phyloP scores from a whole-genome alignment of 139 green algal species.

The Astrephomene gubernaculifera region DNA sequence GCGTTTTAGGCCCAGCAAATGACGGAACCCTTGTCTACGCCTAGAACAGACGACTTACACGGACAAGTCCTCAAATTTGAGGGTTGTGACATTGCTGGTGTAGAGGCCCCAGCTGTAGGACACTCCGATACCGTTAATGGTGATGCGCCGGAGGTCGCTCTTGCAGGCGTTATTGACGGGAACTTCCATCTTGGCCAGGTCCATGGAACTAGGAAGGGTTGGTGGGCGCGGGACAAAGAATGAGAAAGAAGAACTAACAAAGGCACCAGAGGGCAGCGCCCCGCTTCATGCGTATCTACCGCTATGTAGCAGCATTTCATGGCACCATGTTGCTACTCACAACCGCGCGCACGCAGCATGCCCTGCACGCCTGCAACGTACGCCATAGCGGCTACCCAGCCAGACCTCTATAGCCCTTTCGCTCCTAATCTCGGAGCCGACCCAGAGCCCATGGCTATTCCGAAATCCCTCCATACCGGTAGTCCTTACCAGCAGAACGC shows the following conservation, averaged over 20 bases:
- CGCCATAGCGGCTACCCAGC: neutral
- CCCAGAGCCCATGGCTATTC: no score
- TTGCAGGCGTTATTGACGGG: conserved; percentile 4
- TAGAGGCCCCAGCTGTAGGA: conserved; percentile 17
- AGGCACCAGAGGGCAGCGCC: no score
- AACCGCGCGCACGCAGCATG: no score
- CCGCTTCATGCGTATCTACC: no score
- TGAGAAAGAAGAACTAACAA: neutral
- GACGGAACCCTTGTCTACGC: no score
- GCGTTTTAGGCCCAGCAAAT: no score
- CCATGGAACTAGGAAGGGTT: neutral
- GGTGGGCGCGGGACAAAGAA: neutral
- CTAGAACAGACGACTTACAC: neutral
- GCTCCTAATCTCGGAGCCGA: no score
- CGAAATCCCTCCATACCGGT: neutral
- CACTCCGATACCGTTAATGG: neutral
- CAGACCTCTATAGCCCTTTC: neutral
- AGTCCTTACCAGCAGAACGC: conserved; percentile 2
- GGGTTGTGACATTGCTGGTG: neutral
- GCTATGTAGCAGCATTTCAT: no score
- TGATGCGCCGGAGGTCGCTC: neutral
- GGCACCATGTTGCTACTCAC: no score
- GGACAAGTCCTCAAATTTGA: neutral
- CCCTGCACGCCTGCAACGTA: neutral
- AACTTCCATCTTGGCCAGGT: conserved; percentile 17